Percentiles rank a stretch among this genome's conserved stretches.
Conservation (phyloP, 2,329 filamentous ascomycete genomes). For the Colletotrichum siamense region DNA sequence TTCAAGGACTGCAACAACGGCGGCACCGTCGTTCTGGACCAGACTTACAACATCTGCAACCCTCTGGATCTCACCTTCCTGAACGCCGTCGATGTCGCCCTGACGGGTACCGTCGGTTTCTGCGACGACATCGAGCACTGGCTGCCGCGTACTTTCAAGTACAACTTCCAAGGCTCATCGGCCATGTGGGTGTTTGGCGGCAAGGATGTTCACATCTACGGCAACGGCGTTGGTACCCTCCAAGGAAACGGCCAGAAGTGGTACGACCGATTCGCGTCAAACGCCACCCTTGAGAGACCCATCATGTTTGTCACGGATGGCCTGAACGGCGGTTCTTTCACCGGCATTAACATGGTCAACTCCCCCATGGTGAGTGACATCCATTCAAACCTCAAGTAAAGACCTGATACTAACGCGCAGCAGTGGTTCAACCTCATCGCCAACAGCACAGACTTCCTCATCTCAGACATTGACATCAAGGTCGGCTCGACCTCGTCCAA, state of each 20-base stretch:
- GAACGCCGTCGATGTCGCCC: constrained; percentile 66
- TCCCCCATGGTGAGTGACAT: constrained; percentile 42
- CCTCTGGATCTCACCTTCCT: constrained; percentile 71
- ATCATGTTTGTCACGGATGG: constrained; percentile 63
- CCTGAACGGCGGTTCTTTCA: constrained; percentile 61
- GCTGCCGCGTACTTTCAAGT: constrained; percentile 68
- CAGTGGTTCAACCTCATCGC: constrained; percentile 62
- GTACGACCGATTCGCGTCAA: constrained; percentile 65
- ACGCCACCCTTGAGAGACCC: constrained; percentile 63
- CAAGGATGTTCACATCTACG: constrained; percentile 65
- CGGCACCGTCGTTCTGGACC: constrained; percentile 65
- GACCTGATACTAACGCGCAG: background rate
- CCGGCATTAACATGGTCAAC: constrained; percentile 65
- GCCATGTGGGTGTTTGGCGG: constrained; percentile 37
- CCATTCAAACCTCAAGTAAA: background rate
- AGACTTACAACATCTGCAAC: constrained; percentile 66
- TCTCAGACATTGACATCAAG: constrained; percentile 66
- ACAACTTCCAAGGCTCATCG: constrained; percentile 69
- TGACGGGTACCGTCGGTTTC: constrained; percentile 63
- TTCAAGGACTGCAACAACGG: constrained; percentile 66
- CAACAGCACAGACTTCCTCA: constrained; percentile 68
- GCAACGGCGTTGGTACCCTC: constrained; percentile 48
- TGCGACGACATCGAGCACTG: constrained; percentile 73
- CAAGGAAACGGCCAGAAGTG: constrained; percentile 70
- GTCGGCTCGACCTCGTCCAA: constrained; percentile 59